phyloP scores from a whole-genome alignment of 1,284 basidiomycete species.

The Amylostereum areolatum region DNA sequence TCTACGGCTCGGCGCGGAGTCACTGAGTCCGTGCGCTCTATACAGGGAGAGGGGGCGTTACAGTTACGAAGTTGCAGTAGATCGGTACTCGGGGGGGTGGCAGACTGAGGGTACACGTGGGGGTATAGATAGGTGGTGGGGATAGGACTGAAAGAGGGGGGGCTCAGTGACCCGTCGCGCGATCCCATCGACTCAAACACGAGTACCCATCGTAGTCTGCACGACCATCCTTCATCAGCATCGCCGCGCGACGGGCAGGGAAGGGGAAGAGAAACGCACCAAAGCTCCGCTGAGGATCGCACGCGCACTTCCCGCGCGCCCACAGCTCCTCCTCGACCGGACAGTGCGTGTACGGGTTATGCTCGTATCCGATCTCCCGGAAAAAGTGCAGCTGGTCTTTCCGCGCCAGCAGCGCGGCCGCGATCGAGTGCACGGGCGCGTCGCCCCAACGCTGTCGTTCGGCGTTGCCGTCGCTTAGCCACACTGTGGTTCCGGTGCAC shows the following conservation, averaged over 20 bases:
- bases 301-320: constrained; percentile 38
- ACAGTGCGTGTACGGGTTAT: constrained; percentile 46
- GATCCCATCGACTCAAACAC: constrained; percentile 43
- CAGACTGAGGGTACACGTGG: too few relatives aligned
- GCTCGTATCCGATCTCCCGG: constrained; percentile 55
- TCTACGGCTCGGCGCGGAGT: too few relatives aligned
- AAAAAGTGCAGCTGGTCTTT: constrained; percentile 68
- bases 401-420: constrained; percentile 55
- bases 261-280: constrained; percentile 27
- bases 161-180: too few relatives aligned
- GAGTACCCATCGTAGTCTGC: constrained; percentile 46
- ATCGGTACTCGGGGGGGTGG: too few relatives aligned
- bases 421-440: constrained; percentile 77
- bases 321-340: constrained; percentile 36
- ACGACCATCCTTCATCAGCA: background rate
- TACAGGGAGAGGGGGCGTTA: too few relatives aligned
- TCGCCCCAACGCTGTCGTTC: constrained; percentile 73
- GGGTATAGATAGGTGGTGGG: too few relatives aligned
- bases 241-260: background rate
- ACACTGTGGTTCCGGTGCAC: background rate
- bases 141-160: too few relatives aligned
- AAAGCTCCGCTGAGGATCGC: constrained; percentile 34
- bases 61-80: too few relatives aligned
- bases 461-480: background rate
- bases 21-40: too few relatives aligned